Conservation (phyloP, 2,329 filamentous ascomycete genomes). For the Diaporthe citriasiana region DNA sequence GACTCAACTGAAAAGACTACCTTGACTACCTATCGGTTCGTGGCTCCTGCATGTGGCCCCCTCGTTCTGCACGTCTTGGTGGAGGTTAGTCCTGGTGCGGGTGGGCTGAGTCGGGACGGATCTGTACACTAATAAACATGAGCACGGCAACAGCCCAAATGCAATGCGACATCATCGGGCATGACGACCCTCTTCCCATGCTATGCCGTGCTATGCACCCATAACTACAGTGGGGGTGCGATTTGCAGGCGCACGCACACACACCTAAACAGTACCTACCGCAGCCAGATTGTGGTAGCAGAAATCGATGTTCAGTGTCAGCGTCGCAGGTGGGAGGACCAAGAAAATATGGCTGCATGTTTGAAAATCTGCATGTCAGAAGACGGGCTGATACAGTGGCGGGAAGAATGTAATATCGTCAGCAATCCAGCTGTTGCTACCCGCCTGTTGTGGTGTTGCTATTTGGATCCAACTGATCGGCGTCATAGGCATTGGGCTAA, state of each 20-base stretch:
- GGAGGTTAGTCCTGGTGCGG: constrained; percentile 9
- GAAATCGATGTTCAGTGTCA: not conserved
- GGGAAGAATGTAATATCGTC: constrained; percentile 11
- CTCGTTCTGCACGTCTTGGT: too few relatives aligned
- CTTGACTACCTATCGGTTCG: constrained; percentile 6
- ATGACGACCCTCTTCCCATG: constrained; percentile 12
- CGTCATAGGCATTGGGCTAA: not conserved
- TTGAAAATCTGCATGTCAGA: constrained; percentile 22
- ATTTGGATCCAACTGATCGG: constrained; percentile 20
- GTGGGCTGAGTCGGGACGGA: constrained; percentile 33
- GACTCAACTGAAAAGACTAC: not conserved
- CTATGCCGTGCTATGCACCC: not conserved
- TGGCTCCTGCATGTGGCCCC: not conserved
- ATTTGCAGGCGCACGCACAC: not conserved
- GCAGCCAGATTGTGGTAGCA: not conserved
- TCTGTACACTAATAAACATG: constrained; percentile 15
- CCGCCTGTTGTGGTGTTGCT: constrained; percentile 8
- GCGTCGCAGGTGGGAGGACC: not conserved
- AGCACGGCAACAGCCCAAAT: constrained; percentile 8
- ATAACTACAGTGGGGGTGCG: not conserved
- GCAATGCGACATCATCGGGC: constrained; percentile 39
- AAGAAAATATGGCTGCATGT: not conserved
- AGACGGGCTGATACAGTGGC: constrained; percentile 11
- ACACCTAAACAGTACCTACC: not conserved
- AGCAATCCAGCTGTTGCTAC: constrained; percentile 27